Percentiles rank a stretch among this genome's conserved stretches.
Evolutionary conservation across 495 filamentous ascomycete genomes (phyloP).

Genomic region (Pseudevernia furfuracea): DNA sequence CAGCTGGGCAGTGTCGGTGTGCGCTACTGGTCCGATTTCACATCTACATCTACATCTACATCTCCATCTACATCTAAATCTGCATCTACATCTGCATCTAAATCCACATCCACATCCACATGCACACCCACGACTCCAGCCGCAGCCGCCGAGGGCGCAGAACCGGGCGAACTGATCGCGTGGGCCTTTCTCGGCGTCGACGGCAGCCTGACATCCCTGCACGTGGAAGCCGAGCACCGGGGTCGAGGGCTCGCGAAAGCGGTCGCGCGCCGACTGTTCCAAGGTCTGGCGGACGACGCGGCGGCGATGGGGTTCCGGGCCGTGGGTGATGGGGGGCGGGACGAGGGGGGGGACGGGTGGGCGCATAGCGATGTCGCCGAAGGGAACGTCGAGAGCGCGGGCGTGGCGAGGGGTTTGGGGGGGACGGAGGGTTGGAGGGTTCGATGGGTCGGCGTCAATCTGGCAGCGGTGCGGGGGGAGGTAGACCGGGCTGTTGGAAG

Average conservation of each 20-base stretch:
- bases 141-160: no score
- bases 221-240: conserved; percentile 44
- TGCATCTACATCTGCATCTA: background rate
- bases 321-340: conserved; percentile 27
- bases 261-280: conserved; percentile 33
- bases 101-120: background rate
- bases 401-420: conserved; percentile 46
- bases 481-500: conserved; percentile 33
- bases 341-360: conserved; percentile 29
- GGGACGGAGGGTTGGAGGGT: conserved; percentile 33
- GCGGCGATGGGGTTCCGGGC: conserved; percentile 19
- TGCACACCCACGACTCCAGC: no score
- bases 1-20: conserved; percentile 2
- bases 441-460: conserved; percentile 40
- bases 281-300: conserved; percentile 9
- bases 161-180: background rate
- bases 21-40: background rate
- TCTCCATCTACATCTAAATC: background rate
- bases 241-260: conserved; percentile 38
- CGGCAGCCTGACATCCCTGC: conserved; percentile 41
- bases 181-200: conserved; percentile 39
- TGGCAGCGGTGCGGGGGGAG: conserved; percentile 25
- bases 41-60: background rate
- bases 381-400: conserved; percentile 40
- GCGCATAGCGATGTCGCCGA: conserved; percentile 42